These are phyloP conservation scores for Tardiomyces digboiensis DNA, from an alignment of 1,139 yeast genomes.

Conservation along the genomic window DNA sequence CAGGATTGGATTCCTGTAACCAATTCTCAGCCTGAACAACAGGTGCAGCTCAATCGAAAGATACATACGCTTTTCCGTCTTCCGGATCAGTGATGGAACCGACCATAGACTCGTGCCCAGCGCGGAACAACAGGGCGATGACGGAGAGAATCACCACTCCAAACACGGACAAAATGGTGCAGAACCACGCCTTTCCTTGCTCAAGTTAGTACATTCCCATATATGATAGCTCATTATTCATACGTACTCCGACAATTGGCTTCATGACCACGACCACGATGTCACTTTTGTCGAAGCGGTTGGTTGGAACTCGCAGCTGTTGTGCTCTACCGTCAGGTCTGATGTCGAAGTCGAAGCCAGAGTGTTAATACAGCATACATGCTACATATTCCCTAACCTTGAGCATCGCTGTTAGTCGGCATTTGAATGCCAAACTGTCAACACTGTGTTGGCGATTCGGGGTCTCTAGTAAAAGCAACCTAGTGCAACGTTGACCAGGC, in stretches of 20 bases:
- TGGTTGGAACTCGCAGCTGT: too few relatives aligned
- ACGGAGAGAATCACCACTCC: conserved; percentile 82
- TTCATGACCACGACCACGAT: not conserved
- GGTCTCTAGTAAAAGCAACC: too few relatives aligned
- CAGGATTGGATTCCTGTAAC: too few relatives aligned
- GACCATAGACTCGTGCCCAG: conserved; percentile 83
- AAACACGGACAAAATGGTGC: conserved; percentile 86
- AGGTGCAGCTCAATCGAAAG: not conserved
- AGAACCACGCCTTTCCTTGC: conserved; percentile 64
- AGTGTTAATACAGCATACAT: too few relatives aligned
- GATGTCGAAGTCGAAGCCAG: too few relatives aligned
- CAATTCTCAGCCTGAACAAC: conserved; percentile 6
- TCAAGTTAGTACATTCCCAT: not conserved
- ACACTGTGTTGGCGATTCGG: too few relatives aligned
- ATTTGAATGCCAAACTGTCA: too few relatives aligned
- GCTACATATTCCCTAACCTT: too few relatives aligned
- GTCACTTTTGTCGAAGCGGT: too few relatives aligned
- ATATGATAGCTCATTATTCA: not conserved
- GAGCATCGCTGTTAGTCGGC: too few relatives aligned
- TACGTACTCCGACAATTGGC: not conserved
- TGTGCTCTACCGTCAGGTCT: too few relatives aligned
- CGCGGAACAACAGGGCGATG: conserved; percentile 71
- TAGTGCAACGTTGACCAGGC: too few relatives aligned
- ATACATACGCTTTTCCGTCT: conserved; percentile 70
- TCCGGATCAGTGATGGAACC: conserved; percentile 88